Evolutionary conservation across 176 grass and related monocot genomes (phyloP).

Genomic region (Poa pratensis): DNA sequence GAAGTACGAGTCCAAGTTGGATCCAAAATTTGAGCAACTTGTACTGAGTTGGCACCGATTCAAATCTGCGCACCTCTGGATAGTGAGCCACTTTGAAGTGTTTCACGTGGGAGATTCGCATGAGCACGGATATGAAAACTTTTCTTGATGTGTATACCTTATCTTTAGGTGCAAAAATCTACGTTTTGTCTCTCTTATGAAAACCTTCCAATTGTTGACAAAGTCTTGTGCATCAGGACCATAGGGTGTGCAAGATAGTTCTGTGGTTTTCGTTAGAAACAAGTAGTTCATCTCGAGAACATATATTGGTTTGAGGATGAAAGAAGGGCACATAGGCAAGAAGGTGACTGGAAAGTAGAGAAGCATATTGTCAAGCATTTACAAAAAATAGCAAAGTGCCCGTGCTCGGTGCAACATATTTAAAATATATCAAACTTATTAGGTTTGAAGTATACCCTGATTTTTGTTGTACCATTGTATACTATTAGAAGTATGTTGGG

Average conservation of each 20-base stretch:
- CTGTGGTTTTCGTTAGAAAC: conserved; percentile 14
- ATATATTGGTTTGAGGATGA: conserved; percentile 37
- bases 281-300: conserved; percentile 16
- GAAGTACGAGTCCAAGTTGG: conserved; percentile 4
- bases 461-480: no score
- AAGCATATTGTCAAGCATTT: not conserved
- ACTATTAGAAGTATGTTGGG: no score
- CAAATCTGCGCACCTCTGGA: not conserved
- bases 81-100: not conserved
- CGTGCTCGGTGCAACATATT: no score
- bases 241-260: not conserved
- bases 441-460: no score
- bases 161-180: conserved; percentile 29
- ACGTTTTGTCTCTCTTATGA: conserved; percentile 16
- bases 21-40: conserved; percentile 31
- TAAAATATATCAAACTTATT: no score
- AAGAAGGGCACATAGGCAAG: conserved; percentile 10
- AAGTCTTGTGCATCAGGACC: not conserved
- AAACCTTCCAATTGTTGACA: conserved; percentile 15
- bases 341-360: conserved; percentile 20
- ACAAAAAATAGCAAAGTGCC: not conserved
- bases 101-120: conserved; percentile 37
- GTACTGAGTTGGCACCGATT: not conserved
- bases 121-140: not conserved
- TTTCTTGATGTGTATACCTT: conserved; percentile 10